Evolutionary conservation across 108 stramenopile species (phyloP).

Genomic region (Cylindrotheca closterium): DNA sequence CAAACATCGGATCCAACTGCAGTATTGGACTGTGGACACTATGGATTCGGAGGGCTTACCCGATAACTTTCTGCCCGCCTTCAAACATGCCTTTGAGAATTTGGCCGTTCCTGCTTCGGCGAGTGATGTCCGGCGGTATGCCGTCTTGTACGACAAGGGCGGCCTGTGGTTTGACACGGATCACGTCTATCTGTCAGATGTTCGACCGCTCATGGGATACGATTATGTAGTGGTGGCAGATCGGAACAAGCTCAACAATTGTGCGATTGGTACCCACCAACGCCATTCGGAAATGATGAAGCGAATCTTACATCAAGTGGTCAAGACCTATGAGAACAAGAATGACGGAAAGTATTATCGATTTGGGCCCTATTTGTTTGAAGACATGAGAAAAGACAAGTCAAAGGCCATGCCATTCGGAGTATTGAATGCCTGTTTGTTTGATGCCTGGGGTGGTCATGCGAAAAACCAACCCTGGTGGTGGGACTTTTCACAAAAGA

Average conservation of each 20-base stretch:
- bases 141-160: constrained; percentile 1
- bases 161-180: constrained; percentile 8
- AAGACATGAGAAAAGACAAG: neutral
- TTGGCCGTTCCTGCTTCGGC: neutral
- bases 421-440: constrained; percentile 1
- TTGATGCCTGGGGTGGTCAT: constrained; percentile 4
- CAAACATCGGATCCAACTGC: neutral
- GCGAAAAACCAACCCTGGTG: neutral
- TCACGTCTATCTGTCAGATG: neutral
- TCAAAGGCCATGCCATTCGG: constrained; percentile 1
- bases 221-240: neutral
- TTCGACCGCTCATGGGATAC: constrained; percentile 1
- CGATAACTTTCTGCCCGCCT: neutral
- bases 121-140: constrained; percentile 4
- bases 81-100: neutral
- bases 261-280: neutral
- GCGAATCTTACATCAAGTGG: neutral
- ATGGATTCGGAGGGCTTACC: neutral
- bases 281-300: neutral
- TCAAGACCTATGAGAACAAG: neutral
- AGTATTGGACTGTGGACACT: neutral
- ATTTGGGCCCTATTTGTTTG: neutral
- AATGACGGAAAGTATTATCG: constrained; percentile 4
- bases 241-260: neutral
- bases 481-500: neutral